Base-by-base conservation (phyloP, 768 basidiomycete genomes). In the Auricularia heimuer region DNA sequence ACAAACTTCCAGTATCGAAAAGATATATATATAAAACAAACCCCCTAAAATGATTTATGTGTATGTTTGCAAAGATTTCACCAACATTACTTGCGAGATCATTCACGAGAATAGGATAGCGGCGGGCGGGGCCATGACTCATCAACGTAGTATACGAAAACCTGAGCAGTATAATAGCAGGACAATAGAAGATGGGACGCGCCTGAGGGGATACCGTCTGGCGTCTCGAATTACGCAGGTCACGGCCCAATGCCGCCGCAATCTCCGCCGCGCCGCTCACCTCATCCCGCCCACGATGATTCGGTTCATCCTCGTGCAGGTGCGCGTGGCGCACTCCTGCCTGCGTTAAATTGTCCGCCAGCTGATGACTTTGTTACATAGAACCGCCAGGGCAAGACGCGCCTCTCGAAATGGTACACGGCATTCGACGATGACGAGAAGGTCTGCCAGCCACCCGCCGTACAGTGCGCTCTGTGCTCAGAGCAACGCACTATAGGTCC, bases 341-440 rank as follows among this genome's bases (percentile, higher is more conserved):
- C 29, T 29, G 29, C 29, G 2, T 29, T 29, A 2, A 36, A 21
- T 3, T 35, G 54, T n/a, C 36, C 39, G 18, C 36, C 56, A 68
- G 14, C 65, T 37, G 7, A 1, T 6, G 54, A 66, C n/a, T n/a
- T 18, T 24, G 10, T 54, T 29, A 29, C 29, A 3, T 69, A 98
- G 94, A 98, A 98, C 74, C 87, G 96, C 47, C 97, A 99, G 79
- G 97, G 97, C 18, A 99, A 99, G 79, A 98, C 96, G 3, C 82
- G 97, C 64, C 76, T 98, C 62, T 94, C 93, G 10, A 98, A 98
- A 77, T 99, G 96, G 96, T 98, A 98, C 79, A 92, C 92, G 34
- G 97, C 97, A 1, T 98, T 94, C 70, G 95, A 98, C 70, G 97
- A 99, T 73, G 97, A 99, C 70, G 97, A 98, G 81, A 99, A 98